These are phyloP conservation scores for Cryptosporidium parvum DNA, from an alignment of 169 alveolate genomes.

Conservation along the genomic window DNA sequence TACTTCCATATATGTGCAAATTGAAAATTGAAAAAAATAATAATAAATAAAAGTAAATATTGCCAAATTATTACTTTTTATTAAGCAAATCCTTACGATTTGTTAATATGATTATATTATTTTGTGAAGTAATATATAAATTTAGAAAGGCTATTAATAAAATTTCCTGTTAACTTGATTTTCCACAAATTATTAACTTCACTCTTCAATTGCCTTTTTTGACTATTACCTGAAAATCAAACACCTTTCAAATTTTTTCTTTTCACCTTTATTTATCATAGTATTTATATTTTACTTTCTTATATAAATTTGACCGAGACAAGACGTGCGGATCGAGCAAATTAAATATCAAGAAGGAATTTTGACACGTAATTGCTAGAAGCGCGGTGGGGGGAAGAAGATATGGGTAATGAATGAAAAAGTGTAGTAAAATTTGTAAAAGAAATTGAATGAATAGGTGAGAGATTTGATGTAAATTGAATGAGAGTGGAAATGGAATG, in stretches of 20 bases:
- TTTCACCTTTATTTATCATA: not conserved
- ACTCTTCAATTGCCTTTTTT: conserved; percentile 15
- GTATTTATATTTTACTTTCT: not conserved
- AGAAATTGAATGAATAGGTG: no score
- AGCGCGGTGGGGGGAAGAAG: not conserved
- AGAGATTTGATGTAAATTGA: no score
- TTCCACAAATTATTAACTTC: not conserved
- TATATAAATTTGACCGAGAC: conserved; percentile 37
- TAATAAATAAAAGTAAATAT: no score
- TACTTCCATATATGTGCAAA: not conserved
- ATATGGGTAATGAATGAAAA: not conserved
- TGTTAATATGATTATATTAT: no score
- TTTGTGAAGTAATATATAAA: no score
- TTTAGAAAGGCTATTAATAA: no score
- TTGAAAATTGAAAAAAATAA: no score
- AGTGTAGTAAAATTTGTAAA: not conserved
- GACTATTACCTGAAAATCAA: conserved; percentile 34
- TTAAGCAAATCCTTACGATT: no score
- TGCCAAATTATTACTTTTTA: no score
- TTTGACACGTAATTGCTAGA: not conserved
- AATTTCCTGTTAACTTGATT: no score
- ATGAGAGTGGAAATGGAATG: no score
- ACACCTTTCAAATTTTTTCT: not conserved
- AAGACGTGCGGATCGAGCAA: conserved; percentile 34
- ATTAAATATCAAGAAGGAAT: not conserved